These are phyloP conservation scores for Colletotrichum liriopes DNA, from an alignment of 2,329 filamentous ascomycete species.

Conservation along the genomic window DNA sequence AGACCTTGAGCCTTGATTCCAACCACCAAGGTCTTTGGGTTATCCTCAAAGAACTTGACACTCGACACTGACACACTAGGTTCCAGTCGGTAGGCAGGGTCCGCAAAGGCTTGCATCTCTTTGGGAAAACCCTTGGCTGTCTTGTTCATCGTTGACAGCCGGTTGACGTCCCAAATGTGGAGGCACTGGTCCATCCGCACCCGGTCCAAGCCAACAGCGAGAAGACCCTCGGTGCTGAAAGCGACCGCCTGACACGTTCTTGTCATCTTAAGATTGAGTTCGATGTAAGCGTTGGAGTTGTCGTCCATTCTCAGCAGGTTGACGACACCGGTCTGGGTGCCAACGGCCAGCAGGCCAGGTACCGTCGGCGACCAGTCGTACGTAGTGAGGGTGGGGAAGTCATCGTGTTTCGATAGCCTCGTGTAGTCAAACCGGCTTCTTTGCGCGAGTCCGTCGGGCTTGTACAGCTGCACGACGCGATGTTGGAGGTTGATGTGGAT, in stretches of 20 bases:
- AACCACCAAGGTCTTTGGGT: conserved; percentile 81
- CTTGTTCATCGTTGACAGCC: conserved; percentile 66
- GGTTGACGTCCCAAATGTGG: conserved; percentile 85
- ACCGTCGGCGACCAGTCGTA: conserved; percentile 77
- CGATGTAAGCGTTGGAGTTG: conserved; percentile 74
- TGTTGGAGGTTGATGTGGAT: conserved; percentile 77
- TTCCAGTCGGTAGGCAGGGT: conserved; percentile 73
- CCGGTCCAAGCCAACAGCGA: conserved; percentile 85
- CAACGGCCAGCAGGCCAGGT: conserved; percentile 80
- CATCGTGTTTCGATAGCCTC: conserved; percentile 72
- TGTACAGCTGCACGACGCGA: conserved; percentile 74
- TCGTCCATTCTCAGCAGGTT: conserved; percentile 82
- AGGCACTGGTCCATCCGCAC: conserved; percentile 87
- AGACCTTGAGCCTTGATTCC: conserved; percentile 84
- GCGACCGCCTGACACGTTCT: conserved; percentile 86
- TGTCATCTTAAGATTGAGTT: conserved; percentile 81
- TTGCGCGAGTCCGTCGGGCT: conserved; percentile 73
- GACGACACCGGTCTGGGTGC: conserved; percentile 82
- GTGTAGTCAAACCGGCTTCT: conserved; percentile 71
- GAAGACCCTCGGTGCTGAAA: conserved; percentile 79
- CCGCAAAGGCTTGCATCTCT: conserved; percentile 65
- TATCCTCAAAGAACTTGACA: conserved; percentile 85
- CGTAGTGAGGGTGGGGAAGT: conserved; percentile 75
- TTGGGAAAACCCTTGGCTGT: conserved; percentile 65
- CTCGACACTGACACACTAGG: conserved; percentile 84